Conservation (phyloP, 2,329 filamentous ascomycete species). For the Ambrosiella xylebori region DNA sequence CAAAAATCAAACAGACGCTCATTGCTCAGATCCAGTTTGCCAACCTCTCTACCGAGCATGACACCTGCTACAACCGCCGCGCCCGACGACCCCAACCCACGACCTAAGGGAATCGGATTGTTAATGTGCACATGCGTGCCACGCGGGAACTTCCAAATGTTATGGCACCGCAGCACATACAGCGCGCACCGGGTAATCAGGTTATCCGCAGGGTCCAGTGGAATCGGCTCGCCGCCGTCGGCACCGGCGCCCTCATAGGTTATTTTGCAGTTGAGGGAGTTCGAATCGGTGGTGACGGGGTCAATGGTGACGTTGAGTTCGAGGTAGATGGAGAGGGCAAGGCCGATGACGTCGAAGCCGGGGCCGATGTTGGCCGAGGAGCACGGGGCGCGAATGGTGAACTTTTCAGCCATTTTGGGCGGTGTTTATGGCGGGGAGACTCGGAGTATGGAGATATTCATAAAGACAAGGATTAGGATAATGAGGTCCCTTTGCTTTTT, state of each 20-base stretch:
- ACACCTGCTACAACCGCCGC: constrained; percentile 92
- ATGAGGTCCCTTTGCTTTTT: not conserved
- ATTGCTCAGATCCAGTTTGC: constrained; percentile 56
- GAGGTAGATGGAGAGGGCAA: constrained; percentile 85
- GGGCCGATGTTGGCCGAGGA: constrained; percentile 96
- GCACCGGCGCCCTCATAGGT: constrained; percentile 76
- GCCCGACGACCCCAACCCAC: constrained; percentile 86
- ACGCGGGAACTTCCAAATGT: constrained; percentile 63
- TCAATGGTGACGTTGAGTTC: constrained; percentile 71
- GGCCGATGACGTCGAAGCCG: constrained; percentile 92
- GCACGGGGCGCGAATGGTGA: constrained; percentile 67
- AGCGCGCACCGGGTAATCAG: constrained; percentile 86
- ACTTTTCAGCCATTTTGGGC: constrained; percentile 34
- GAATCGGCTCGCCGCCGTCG: constrained; percentile 49
- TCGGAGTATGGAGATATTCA: not conserved
- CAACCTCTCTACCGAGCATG: constrained; percentile 79
- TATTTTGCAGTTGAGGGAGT: constrained; percentile 69
- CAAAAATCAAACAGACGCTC: constrained; percentile 87
- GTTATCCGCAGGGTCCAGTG: constrained; percentile 70
- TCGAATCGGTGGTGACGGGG: constrained; percentile 21
- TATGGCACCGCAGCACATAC: constrained; percentile 86
- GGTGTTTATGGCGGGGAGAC: not conserved
- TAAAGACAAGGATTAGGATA: not conserved
- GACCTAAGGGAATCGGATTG: constrained; percentile 85
- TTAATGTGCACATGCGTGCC: constrained; percentile 87